Evolutionary conservation across 345 rosid species (phyloP), one percentile per base, ranked within the genome.

Genomic region (Syzygium aqueum): DNA sequence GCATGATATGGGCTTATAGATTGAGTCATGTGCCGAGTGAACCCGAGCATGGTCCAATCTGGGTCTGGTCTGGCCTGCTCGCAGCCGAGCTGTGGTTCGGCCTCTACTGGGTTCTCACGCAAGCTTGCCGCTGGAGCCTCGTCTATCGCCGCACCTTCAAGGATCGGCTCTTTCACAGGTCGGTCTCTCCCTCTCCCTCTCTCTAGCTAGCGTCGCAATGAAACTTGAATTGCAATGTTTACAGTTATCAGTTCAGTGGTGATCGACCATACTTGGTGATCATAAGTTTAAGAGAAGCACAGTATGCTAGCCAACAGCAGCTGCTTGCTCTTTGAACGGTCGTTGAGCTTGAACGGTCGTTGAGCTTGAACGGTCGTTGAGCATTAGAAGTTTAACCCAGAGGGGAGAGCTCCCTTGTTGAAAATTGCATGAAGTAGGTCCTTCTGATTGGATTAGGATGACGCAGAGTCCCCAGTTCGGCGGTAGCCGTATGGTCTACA

Each of bases 41-140:
- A 43, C 85, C 28, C 11, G 43, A 86, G 40, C 82, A 86, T 49
- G 89, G 85, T 50, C 37, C 59, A 77, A 91, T 86, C n/a, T 92
- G 90, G 94, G 91, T 61, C 73, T 94, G 95, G 94, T 9, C 91
- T 57, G 94, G 93, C 19, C 53, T 93, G 91, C 80, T 93, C 27
- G 88, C 85, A 23, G 89, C 96, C 10, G 96, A 94, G 87, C 82
- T 94, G 3, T 92, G 91, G 92, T 92, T 93, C 51, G 90, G 93
- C 54, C 84, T 92, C 16, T 92, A 89, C 73, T 94, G 96, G 96
- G 27, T 92, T 61, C 30, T 88, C 33, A 91, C 91, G 50, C 94
- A 92, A 84, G 88, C 92, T 23, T 88, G 88, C 23, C 89, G 95
- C 5, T 94, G 94, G 95, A 93, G 90, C 84, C 87, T 49, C 13